Conservation (phyloP, 75 land plant genomes). For the Isoetes taiwanensis region DNA sequence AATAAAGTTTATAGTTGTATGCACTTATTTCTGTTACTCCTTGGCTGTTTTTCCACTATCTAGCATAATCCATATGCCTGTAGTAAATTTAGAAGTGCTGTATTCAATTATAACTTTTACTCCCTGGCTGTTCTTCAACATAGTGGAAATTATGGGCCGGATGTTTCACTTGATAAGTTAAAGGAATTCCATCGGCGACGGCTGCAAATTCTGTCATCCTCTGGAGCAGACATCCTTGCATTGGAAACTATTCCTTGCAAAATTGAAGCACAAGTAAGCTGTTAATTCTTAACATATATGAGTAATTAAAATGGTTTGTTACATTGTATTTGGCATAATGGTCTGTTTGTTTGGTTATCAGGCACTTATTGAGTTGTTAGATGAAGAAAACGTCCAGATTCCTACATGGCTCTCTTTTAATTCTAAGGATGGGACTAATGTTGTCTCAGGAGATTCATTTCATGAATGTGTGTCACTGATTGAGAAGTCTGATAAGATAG, state of each 20-base stretch:
- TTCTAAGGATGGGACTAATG: slow-evolving; percentile 77
- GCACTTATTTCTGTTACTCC: too few species aligned
- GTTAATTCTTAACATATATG: too few species aligned
- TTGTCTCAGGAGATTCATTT: slow-evolving; percentile 71
- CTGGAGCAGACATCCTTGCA: slow-evolving; percentile 83
- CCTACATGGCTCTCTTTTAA: slow-evolving; percentile 97
- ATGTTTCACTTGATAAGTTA: slow-evolving; percentile 36
- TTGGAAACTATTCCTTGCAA: slow-evolving; percentile 96
- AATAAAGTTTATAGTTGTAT: too few species aligned
- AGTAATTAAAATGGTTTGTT: too few species aligned
- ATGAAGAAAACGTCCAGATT: slow-evolving; percentile 53
- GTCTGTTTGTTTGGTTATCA: too few species aligned
- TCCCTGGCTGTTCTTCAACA: too few species aligned
- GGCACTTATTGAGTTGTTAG: slow-evolving; percentile 80
- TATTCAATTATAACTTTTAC: too few species aligned
- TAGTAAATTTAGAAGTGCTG: too few species aligned
- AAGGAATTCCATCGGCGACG: slow-evolving; percentile 90
- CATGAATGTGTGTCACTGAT: slow-evolving; percentile 60
- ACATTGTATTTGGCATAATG: too few species aligned
- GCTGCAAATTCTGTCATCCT: slow-evolving; percentile 54
- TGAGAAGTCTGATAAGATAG: slow-evolving; percentile 49
- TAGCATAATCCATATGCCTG: too few species aligned
- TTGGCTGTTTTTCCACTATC: too few species aligned
- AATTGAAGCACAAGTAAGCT: slow-evolving; percentile 78
- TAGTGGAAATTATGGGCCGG: slow-evolving; percentile 83